Conservation (phyloP, 2,329 filamentous ascomycete species). For the Calonectria ilicicola region DNA sequence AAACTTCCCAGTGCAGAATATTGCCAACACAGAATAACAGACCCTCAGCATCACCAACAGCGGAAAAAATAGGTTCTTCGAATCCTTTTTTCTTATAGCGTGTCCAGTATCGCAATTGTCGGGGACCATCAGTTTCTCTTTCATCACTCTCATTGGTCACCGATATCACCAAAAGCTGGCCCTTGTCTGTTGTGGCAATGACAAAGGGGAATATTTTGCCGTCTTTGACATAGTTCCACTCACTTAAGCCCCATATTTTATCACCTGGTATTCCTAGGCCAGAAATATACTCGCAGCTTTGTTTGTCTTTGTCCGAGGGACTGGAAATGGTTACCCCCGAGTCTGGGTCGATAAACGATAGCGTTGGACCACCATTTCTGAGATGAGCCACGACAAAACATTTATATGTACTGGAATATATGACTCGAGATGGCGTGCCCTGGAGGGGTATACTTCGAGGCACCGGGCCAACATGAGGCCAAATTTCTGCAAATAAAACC, state of each 20-base stretch:
- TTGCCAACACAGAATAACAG: constrained; percentile 68
- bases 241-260: constrained; percentile 69
- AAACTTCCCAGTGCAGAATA: constrained; percentile 66
- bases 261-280: constrained; percentile 69
- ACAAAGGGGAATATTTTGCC: constrained; percentile 72
- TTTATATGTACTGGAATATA: constrained; percentile 66
- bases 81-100: constrained; percentile 61
- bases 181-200: constrained; percentile 67
- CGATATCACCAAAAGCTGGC: constrained; percentile 68
- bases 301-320: constrained; percentile 56
- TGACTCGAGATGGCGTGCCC: constrained; percentile 62
- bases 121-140: constrained; percentile 25
- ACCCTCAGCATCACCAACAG: constrained; percentile 65
- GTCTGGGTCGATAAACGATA: constrained; percentile 68
- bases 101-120: constrained; percentile 63
- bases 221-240: constrained; percentile 72
- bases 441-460: constrained; percentile 61
- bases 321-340: constrained; percentile 64
- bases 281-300: constrained; percentile 61
- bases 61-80: constrained; percentile 64
- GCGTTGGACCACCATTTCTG: constrained; percentile 56
- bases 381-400: constrained; percentile 66
- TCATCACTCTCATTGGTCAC: constrained; percentile 48
- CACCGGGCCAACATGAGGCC: constrained; percentile 58
- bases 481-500: constrained; percentile 66